phyloP scores from a whole-genome alignment of 1,284 basidiomycete species.

The Flammula alnicola region DNA sequence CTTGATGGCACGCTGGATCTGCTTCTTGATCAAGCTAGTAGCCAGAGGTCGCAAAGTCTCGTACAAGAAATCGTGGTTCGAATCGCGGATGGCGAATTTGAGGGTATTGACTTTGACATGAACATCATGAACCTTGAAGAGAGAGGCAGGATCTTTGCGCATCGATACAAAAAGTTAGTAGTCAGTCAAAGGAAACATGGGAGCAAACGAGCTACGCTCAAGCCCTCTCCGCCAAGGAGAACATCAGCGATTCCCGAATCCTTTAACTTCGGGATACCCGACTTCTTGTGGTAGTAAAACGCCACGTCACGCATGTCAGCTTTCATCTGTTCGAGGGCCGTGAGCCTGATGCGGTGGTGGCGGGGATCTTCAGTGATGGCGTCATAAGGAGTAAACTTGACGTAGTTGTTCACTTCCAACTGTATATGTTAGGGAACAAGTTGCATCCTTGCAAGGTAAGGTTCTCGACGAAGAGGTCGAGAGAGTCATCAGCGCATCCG shows the following conservation, averaged over 20 bases:
- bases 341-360: conserved; percentile 76
- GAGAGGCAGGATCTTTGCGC: conserved; percentile 66
- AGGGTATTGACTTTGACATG: conserved; percentile 84
- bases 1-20: conserved; percentile 84
- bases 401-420: conserved; percentile 82
- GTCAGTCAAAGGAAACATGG: not conserved
- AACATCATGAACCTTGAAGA: conserved; percentile 82
- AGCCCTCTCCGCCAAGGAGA: conserved; percentile 79
- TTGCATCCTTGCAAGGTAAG: conserved; percentile 87
- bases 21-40: conserved; percentile 86
- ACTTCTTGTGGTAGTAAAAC: conserved; percentile 85
- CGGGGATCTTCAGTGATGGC: conserved; percentile 60
- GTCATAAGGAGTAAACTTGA: conserved; percentile 82
- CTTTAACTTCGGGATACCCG: conserved; percentile 77
- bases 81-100: conserved; percentile 90
- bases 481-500: conserved; percentile 83
- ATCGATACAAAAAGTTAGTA: conserved; percentile 54
- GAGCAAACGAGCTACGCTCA: conserved; percentile 50
- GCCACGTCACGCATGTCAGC: conserved; percentile 54
- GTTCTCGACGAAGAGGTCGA: conserved; percentile 94
- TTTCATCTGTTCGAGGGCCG: conserved; percentile 87
- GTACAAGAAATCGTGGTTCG: conserved; percentile 91
- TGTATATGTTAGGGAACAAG: conserved; percentile 83
- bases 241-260: conserved; percentile 96
- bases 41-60: conserved; percentile 81